A percentile compares a stretch with the other conserved stretches of the same genome.
Conservation (phyloP, 2,329 filamentous ascomycete genomes). For the Karstenula rhodostoma region DNA sequence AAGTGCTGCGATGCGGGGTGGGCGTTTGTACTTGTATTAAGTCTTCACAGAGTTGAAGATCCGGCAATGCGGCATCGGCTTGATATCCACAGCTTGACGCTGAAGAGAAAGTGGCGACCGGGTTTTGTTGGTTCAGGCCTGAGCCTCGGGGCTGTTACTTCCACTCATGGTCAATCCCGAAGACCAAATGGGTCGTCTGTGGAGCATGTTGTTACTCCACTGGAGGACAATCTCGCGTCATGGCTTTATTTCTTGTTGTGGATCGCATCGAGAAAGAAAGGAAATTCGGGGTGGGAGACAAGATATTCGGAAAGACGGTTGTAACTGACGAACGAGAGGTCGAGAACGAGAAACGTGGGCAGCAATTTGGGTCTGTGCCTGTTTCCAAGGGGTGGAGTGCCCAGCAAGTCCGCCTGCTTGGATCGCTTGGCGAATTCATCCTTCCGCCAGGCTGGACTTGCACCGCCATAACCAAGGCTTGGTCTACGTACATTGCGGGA, state of each 20-base stretch:
- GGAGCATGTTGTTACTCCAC: background rate
- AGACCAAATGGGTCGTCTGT: background rate
- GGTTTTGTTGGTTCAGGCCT: background rate
- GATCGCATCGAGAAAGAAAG: background rate
- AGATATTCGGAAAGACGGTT: background rate
- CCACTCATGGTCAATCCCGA: too few species aligned
- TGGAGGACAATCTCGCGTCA: slow-evolving; percentile 1
- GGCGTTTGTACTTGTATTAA: background rate
- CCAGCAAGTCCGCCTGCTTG: slow-evolving; percentile 7
- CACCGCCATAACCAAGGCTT: slow-evolving; percentile 1
- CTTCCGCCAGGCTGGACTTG: background rate
- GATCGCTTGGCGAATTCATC: slow-evolving; percentile 1
- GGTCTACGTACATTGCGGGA: background rate
- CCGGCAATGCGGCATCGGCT: background rate
- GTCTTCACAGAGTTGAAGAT: background rate
- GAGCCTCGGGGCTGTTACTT: background rate
- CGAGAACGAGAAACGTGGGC: slow-evolving; percentile 8
- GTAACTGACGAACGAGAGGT: slow-evolving; percentile 4
- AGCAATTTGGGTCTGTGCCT: background rate
- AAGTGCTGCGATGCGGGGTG: background rate
- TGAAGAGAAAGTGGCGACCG: background rate
- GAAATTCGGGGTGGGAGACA: background rate
- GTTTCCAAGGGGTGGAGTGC: background rate
- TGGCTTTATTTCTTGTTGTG: background rate
- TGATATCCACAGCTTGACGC: slow-evolving; percentile 1